These are phyloP conservation scores for Casuarina glauca DNA, from an alignment of 306 rosid species.

Conservation along the genomic window DNA sequence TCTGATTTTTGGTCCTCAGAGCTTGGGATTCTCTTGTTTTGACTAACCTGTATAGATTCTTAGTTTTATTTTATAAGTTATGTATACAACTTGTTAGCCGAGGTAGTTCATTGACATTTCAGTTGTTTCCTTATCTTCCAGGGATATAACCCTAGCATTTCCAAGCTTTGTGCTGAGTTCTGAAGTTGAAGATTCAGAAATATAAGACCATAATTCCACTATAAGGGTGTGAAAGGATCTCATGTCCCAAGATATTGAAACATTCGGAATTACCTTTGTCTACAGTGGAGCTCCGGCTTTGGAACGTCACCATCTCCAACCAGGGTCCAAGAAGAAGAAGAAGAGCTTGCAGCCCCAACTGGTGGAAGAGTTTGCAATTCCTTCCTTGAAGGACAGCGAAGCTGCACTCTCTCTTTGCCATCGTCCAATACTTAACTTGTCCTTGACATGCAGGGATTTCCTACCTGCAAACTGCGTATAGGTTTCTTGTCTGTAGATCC, in stretches of 20 bases:
- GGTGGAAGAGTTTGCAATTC: neutral
- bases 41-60: too few species aligned
- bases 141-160: conserved; percentile 81
- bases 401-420: conserved; percentile 1
- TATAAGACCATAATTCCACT: conserved; percentile 27
- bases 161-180: conserved; percentile 70
- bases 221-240: conserved; percentile 7
- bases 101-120: conserved; percentile 12
- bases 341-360: neutral
- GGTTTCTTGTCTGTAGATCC: neutral
- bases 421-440: conserved; percentile 13
- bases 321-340: neutral
- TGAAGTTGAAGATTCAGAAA: conserved; percentile 61
- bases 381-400: conserved; percentile 8
- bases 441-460: conserved; percentile 15
- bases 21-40: neutral
- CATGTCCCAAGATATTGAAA: conserved; percentile 8
- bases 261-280: neutral
- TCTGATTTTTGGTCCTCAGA: conserved; percentile 4
- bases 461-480: neutral
- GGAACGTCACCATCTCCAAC: neutral
- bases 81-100: neutral
- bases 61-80: neutral
- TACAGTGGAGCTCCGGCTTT: conserved; percentile 2
- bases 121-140: conserved; percentile 29